A percentile compares a stretch with the other conserved stretches of the same genome.
Conservation (phyloP, 2,329 filamentous ascomycete genomes). For the Cryphonectria radicalis region DNA sequence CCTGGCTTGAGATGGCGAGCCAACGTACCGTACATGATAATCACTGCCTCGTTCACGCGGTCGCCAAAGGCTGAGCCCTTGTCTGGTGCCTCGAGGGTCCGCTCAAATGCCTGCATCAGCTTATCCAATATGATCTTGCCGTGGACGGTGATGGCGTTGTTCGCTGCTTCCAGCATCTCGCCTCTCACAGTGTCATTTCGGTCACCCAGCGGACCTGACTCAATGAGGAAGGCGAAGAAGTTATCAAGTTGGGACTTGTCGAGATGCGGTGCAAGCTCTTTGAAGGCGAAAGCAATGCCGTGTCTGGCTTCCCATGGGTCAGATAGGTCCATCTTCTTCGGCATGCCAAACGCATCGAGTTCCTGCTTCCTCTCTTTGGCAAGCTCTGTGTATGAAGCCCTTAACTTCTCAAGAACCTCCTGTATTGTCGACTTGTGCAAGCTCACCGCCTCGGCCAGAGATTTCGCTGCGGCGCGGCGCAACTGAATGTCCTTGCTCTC, state of each 20-base stretch:
- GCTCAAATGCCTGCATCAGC: slow-evolving; percentile 91
- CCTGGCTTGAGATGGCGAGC: slow-evolving; percentile 83
- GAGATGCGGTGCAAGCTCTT: slow-evolving; percentile 75
- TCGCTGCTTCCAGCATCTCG: slow-evolving; percentile 92
- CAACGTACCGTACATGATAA: slow-evolving; percentile 94
- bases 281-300: slow-evolving; percentile 86
- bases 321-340: slow-evolving; percentile 80
- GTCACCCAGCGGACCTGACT: slow-evolving; percentile 85
- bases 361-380: slow-evolving; percentile 82
- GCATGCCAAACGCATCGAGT: slow-evolving; percentile 93
- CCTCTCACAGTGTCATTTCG: slow-evolving; percentile 75
- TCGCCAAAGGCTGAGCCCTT: slow-evolving; percentile 82
- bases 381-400: slow-evolving; percentile 74
- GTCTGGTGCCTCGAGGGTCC: slow-evolving; percentile 82
- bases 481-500: slow-evolving; percentile 80
- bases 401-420: slow-evolving; percentile 66
- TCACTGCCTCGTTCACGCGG: slow-evolving; percentile 93
- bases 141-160: slow-evolving; percentile 76
- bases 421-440: slow-evolving; percentile 63
- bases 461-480: slow-evolving; percentile 79
- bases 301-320: slow-evolving; percentile 93
- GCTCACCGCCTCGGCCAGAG: slow-evolving; percentile 75
- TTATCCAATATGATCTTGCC: slow-evolving; percentile 83
- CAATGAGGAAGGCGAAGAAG: slow-evolving; percentile 85
- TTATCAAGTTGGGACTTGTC: slow-evolving; percentile 70